Evolutionary conservation across 176 grass and related monocot species (phyloP).

Genomic region (Phyllostachys edulis): DNA sequence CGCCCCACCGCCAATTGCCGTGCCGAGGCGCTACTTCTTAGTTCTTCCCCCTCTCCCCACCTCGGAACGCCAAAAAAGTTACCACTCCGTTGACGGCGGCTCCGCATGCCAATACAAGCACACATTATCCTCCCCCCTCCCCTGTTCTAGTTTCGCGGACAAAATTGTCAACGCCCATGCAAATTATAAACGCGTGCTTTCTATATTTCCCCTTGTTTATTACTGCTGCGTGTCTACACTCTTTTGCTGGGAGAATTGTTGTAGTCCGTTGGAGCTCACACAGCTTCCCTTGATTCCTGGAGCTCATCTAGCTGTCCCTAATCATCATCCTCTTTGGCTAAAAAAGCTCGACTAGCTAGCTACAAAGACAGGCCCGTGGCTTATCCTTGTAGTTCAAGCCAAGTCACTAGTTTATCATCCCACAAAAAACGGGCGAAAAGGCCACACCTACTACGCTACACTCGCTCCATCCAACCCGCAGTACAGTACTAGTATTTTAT

Average conservation of each 20-base stretch:
- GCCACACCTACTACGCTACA: constrained; percentile 4
- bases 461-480: background rate
- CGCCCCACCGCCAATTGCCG: constrained; percentile 24
- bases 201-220: background rate
- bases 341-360: no score
- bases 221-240: background rate
- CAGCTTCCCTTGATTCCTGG: constrained; percentile 29
- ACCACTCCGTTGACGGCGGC: background rate
- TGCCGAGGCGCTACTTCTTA: background rate
- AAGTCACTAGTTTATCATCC: no score
- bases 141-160: background rate
- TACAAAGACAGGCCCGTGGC: background rate
- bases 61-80: background rate
- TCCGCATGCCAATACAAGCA: background rate
- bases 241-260: no score
- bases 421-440: no score
- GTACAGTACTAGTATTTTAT: background rate
- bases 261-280: background rate
- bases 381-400: no score
- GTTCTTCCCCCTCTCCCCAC: background rate
- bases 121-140: no score
- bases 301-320: constrained; percentile 18
- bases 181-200: background rate
- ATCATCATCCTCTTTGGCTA: background rate
- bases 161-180: background rate